These are phyloP conservation scores for Plantago major DNA, from an alignment of 257 asterid genomes.

Conservation along the genomic window DNA sequence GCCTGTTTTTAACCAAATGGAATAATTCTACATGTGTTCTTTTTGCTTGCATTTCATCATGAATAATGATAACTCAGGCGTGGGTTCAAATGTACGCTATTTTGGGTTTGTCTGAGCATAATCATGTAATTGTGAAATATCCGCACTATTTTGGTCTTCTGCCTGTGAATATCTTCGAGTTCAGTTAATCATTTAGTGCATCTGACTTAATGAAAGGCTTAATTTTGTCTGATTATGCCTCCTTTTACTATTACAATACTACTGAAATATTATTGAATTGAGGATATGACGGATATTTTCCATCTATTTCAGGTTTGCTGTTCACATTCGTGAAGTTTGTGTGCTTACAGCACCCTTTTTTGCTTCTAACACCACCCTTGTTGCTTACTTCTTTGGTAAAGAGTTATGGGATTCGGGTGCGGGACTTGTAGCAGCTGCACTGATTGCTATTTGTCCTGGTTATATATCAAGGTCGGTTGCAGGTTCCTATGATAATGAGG, in stretches of 20 bases:
- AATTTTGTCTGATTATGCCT: neutral
- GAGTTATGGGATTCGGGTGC: conserved; percentile 99
- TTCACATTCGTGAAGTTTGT: conserved; percentile 98
- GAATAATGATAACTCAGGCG: too few relatives aligned
- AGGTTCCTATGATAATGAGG: conserved; percentile 97
- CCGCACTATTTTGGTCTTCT: neutral
- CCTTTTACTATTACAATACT: neutral
- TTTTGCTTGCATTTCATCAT: too few relatives aligned
- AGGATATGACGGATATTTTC: conserved; percentile 20
- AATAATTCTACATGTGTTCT: too few relatives aligned
- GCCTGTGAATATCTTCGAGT: neutral
- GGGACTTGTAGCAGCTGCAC: conserved; percentile 92
- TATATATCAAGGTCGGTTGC: conserved; percentile 99
- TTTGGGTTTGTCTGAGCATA: too few relatives aligned
- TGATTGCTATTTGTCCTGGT: conserved; percentile 99
- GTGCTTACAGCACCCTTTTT: conserved; percentile 98
- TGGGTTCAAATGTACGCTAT: too few relatives aligned
- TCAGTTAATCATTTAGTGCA: neutral
- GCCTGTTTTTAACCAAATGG: too few relatives aligned
- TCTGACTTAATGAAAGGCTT: neutral
- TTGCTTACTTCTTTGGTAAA: conserved; percentile 98
- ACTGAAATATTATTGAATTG: conserved; percentile 1
- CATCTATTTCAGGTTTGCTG: conserved; percentile 68
- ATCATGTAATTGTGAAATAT: neutral
- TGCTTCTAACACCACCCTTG: conserved; percentile 93